A percentile compares a stretch with the other conserved stretches of the same genome.
phyloP scores from a whole-genome alignment of 805 yeast species.

The Metschnikowia corniflorae region DNA sequence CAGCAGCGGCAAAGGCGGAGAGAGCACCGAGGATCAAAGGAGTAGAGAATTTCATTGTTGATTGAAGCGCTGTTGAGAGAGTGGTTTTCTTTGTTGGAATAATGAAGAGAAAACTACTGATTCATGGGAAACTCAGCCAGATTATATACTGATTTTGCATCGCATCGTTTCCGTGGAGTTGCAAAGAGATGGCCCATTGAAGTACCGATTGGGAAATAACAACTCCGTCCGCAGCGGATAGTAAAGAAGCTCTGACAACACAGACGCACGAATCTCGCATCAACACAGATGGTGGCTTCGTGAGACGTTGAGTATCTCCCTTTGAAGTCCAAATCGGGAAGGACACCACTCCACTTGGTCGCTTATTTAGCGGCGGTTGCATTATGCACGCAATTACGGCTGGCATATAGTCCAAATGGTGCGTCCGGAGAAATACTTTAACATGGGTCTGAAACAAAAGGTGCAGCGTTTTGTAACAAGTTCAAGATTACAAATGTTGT shows the following conservation, averaged over 20 bases:
- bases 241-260: not conserved
- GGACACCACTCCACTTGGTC: slow-evolving; percentile 2
- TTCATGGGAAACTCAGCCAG: not conserved
- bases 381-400: slow-evolving; percentile 4
- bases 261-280: not conserved
- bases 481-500: too few species aligned
- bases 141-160: slow-evolving; percentile 2
- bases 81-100: not conserved
- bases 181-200: slow-evolving; percentile 10
- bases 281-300: not conserved
- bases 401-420: slow-evolving; percentile 1
- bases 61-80: not conserved
- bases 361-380: slow-evolving; percentile 4
- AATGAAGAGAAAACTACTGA: not conserved
- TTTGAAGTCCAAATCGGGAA: slow-evolving; percentile 11
- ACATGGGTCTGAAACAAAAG: too few species aligned
- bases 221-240: not conserved
- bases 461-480: too few species aligned
- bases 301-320: slow-evolving; percentile 4
- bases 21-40: slow-evolving; percentile 13
- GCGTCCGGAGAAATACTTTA: not conserved
- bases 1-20: slow-evolving; percentile 14
- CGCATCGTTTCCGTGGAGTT: not conserved
- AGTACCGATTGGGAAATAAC: slow-evolving; percentile 6
- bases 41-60: slow-evolving; percentile 15